These are phyloP conservation scores for Solanum sitiens DNA, from an alignment of 257 asterid species.

Conservation along the genomic window DNA sequence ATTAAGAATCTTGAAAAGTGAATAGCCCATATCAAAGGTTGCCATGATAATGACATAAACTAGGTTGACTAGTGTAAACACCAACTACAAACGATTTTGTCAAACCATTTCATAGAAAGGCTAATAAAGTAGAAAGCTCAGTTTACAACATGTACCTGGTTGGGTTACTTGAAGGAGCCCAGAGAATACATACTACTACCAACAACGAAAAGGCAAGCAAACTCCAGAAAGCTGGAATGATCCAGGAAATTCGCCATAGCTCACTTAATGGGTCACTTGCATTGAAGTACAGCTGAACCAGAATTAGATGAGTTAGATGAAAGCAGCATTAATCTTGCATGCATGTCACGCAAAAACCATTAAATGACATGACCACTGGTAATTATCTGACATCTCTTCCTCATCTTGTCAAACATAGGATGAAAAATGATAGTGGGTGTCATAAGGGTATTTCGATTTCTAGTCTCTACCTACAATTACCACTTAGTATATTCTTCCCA, in stretches of 20 bases:
- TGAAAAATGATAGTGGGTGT: neutral
- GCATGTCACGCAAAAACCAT: neutral
- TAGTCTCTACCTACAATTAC: neutral
- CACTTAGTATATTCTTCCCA: neutral
- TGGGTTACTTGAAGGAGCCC: slow-evolving; percentile 32
- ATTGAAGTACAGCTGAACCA: slow-evolving; percentile 33
- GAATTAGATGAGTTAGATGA: neutral
- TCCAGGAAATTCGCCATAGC: slow-evolving; percentile 36
- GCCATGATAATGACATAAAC: neutral
- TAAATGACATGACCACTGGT: neutral
- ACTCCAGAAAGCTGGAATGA: slow-evolving; percentile 38
- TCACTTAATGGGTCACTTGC: slow-evolving; percentile 43
- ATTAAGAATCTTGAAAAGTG: neutral
- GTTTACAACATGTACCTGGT: slow-evolving; percentile 11
- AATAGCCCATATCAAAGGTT: neutral
- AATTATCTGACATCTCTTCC: neutral
- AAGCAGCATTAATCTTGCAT: neutral
- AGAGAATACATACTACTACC: slow-evolving; percentile 24
- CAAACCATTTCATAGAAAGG: neutral
- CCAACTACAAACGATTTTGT: neutral
- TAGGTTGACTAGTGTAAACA: neutral
- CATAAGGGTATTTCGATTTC: neutral
- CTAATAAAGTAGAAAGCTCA: neutral
- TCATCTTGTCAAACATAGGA: neutral
- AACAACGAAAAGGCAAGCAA: slow-evolving; percentile 17